A percentile compares a stretch with the other conserved stretches of the same genome.
Conservation (phyloP, 441 rosid genomes). For the Gossypium schwendimanii region DNA sequence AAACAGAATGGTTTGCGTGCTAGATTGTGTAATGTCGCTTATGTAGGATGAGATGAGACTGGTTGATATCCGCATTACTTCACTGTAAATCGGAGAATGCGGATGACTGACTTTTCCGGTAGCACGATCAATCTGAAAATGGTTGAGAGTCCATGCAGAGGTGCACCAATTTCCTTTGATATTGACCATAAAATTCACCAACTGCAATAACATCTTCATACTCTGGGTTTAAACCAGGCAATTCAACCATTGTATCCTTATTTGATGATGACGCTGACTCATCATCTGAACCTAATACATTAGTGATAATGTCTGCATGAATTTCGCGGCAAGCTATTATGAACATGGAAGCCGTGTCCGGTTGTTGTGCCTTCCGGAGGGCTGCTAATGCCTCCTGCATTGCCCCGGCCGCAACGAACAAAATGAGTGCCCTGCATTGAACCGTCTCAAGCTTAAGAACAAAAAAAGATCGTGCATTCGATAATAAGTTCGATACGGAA, state of each 20-base stretch:
- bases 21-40: not conserved
- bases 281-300: conserved; percentile 34
- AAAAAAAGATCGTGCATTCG: not conserved
- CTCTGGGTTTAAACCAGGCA: conserved; percentile 64
- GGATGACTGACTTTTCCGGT: not conserved
- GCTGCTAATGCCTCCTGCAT: conserved; percentile 81
- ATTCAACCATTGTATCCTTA: conserved; percentile 23
- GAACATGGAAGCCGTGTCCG: conserved; percentile 95
- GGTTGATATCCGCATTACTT: not conserved
- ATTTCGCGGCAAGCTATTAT: conserved; percentile 77
- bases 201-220: conserved; percentile 77
- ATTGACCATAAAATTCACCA: conserved; percentile 75
- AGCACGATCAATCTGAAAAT: conserved; percentile 39
- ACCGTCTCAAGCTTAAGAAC: conserved; percentile 4
- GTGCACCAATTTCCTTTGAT: conserved; percentile 86
- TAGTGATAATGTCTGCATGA: conserved; percentile 42
- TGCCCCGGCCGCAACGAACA: conserved; percentile 89
- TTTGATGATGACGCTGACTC: conserved; percentile 32
- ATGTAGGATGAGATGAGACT: not conserved
- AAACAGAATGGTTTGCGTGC: not conserved
- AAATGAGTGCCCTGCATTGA: conserved; percentile 67
- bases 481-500: not conserved
- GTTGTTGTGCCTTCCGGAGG: conserved; percentile 75
- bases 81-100: not conserved
- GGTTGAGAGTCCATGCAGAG: conserved; percentile 89